Evolutionary conservation across 2,329 filamentous ascomycete genomes (phyloP), one percentile per base, ranked within the genome.

Genomic region (Verticillium albo-atrum): DNA sequence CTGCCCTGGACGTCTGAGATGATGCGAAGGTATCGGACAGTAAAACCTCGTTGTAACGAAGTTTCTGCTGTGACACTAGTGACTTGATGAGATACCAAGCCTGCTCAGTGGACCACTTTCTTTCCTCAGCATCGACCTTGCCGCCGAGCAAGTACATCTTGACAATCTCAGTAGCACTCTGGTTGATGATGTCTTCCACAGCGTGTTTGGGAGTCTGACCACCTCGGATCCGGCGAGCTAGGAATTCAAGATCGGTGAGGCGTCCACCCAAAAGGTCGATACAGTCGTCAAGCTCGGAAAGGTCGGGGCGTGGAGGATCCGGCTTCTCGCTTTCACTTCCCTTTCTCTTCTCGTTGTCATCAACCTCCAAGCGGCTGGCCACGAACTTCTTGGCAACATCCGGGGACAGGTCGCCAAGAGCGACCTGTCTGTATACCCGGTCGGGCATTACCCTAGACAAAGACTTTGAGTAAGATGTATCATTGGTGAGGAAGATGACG

Each of bases 171-270:
- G 90, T 91, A 1, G 92, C 90, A 20, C 89, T 90, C 70, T 97
- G 92, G 58, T 91, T 88, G 58, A 97, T 89, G 63, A 99, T 98
- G 64, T 97, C 92, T 25, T 87, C 80, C 2, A 97, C 89, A 3
- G 95, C 95, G 65, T 89, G 82, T 63, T 82, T 83, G 1, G 95
- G 95, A 2, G 83, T 89, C 72, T 97, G 92, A 17, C 95, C 94
- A 1, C 89, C 87, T 74, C 92, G 91, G 67, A 99, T 89, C 20
- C 95, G 85, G 35, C 94, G 87, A n/a, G 93, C 90, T 51, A 99
- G 85, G 69, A 95, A 96, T 70, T 98, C 94, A 23, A 99, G 87
- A 69, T 99, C 95, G 0, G 92, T 97, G n/a, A 99, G 82, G 3
- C 95, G 90, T 2, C 95, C 95, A 25, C 95, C 95, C 1, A 99